Conservation (phyloP, 1,284 basidiomycete species). For the Phellopilus nigrolimitatus region DNA sequence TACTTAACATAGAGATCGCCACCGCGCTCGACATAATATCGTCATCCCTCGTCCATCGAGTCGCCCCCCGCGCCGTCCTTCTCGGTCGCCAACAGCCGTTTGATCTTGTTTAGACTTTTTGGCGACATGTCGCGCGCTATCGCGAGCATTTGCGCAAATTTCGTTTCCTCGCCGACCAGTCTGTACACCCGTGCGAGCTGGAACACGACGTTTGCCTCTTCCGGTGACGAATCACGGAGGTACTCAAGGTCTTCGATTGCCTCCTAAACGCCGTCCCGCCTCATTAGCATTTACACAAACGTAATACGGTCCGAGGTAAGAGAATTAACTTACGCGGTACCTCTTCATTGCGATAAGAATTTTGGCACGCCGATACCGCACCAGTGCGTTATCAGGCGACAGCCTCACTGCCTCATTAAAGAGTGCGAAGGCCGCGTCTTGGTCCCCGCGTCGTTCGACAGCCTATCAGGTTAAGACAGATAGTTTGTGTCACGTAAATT, state of each 20-base stretch:
- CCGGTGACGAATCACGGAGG: constrained; percentile 76
- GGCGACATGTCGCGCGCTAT: constrained; percentile 82
- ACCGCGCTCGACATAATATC: constrained; percentile 5
- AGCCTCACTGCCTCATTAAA: constrained; percentile 76
- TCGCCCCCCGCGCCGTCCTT: constrained; percentile 50
- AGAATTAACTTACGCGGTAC: constrained; percentile 63
- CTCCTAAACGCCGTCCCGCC: constrained; percentile 40
- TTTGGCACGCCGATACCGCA: constrained; percentile 86
- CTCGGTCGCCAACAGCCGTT: constrained; percentile 66
- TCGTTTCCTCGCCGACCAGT: constrained; percentile 69
- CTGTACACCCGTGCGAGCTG: constrained; percentile 90
- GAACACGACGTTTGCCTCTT: constrained; percentile 93
- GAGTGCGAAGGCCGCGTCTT: constrained; percentile 64
- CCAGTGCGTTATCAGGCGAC: constrained; percentile 81
- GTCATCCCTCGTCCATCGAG: constrained; percentile 69
- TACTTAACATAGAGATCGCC: constrained; percentile 11
- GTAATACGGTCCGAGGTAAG: constrained; percentile 16
- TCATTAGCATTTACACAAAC: constrained; percentile 23
- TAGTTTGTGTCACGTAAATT: constrained; percentile 9
- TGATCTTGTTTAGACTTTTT: constrained; percentile 72
- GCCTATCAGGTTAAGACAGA: constrained; percentile 44
- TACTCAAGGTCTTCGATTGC: constrained; percentile 78
- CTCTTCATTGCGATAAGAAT: constrained; percentile 78
- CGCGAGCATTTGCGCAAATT: constrained; percentile 79
- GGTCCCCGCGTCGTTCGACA: constrained; percentile 75